Evolutionary conservation across 2,329 filamentous ascomycete species (phyloP).

Genomic region (Penicillium polonicum): DNA sequence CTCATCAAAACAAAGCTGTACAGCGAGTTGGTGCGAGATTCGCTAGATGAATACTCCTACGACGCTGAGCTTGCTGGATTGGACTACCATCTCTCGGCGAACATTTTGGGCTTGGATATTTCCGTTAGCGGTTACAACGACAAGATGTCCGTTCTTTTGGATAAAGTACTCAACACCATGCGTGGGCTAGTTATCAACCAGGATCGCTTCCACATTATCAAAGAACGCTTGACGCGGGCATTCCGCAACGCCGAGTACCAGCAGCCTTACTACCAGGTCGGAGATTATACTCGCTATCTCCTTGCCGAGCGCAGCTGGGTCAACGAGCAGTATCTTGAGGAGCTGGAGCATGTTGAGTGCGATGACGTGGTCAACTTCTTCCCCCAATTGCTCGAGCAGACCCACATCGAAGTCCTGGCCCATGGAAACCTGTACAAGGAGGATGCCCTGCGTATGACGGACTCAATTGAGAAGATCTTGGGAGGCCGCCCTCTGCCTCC

Average conservation of each 20-base stretch:
- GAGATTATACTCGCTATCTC: conserved; percentile 78
- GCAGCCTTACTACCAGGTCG: conserved; percentile 85
- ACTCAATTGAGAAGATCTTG: conserved; percentile 75
- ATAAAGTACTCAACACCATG: conserved; percentile 83
- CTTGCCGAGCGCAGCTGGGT: conserved; percentile 73
- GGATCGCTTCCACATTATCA: conserved; percentile 89
- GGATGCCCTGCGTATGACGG: conserved; percentile 80
- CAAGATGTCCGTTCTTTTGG: conserved; percentile 84
- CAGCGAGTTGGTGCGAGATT: conserved; percentile 82
- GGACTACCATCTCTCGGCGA: conserved; percentile 73
- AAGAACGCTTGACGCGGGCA: conserved; percentile 73
- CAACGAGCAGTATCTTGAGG: conserved; percentile 74
- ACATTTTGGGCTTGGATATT: conserved; percentile 71
- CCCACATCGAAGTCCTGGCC: conserved; percentile 82
- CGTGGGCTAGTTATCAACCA: conserved; percentile 78
- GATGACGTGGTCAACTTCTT: conserved; percentile 75
- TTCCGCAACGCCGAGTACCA: conserved; percentile 86
- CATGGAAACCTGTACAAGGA: conserved; percentile 95
- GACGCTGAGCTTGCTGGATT: conserved; percentile 91
- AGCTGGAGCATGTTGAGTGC: conserved; percentile 70
- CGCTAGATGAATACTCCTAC: conserved; percentile 88
- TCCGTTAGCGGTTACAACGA: conserved; percentile 91
- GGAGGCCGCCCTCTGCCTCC: conserved; percentile 71
- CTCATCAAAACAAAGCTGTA: conserved; percentile 76
- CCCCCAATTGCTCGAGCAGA: conserved; percentile 74